Evolutionary conservation across 352 stramenopile genomes (phyloP).

Genomic region (Elongisporangium undulatum): DNA sequence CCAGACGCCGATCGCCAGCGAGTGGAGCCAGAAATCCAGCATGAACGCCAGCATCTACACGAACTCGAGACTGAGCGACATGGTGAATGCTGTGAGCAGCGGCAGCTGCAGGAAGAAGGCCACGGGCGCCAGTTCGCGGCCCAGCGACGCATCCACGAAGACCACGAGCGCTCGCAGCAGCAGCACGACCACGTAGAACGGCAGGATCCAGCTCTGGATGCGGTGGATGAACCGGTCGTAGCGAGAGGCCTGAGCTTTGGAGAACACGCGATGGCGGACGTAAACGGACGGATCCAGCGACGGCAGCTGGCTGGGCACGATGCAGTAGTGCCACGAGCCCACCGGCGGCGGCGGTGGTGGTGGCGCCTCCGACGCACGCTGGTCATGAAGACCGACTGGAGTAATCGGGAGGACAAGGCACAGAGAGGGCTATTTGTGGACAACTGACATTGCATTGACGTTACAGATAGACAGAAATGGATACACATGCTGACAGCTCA

Average conservation of each 20-base stretch:
- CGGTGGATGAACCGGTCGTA: too few species aligned
- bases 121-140: too few species aligned
- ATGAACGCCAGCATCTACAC: slow-evolving; percentile 1
- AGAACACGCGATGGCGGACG: too few species aligned
- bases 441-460: background rate
- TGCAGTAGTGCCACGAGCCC: too few species aligned
- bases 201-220: background rate
- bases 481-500: background rate
- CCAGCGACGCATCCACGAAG: too few species aligned
- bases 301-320: too few species aligned
- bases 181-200: background rate
- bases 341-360: too few species aligned
- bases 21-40: slow-evolving; percentile 5
- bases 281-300: background rate
- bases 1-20: background rate
- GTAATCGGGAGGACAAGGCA: background rate
- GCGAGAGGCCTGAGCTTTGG: too few species aligned
- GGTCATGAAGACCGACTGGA: background rate
- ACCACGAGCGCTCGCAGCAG: background rate
- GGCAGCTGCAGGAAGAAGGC: too few species aligned
- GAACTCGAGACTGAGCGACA: background rate
- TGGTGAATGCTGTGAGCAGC: background rate
- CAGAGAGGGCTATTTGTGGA: background rate
- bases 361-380: too few species aligned
- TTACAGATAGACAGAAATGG: background rate